Evolutionary conservation across 768 basidiomycete species (phyloP), one percentile per base, ranked within the genome.

Genomic region (Dacryopinax spathularia): DNA sequence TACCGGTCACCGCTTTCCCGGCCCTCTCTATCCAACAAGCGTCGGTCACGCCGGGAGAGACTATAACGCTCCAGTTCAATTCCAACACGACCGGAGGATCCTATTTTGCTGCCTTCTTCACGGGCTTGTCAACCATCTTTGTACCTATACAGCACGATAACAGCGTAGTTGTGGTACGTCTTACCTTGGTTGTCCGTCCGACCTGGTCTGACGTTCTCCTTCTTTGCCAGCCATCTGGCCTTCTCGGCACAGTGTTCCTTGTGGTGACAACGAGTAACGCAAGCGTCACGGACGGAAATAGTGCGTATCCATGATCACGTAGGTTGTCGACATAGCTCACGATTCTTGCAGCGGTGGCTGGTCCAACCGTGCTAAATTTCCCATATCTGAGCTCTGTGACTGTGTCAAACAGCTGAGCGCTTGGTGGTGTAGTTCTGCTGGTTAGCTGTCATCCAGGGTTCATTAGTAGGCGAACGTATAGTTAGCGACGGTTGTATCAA

Each of bases 1-100:
- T 78, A 1, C 63, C 81, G n/a, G 78, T 81, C 65, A 78, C 74
- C 61, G 75, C 81, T 13, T 84, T 83, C 78, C 81, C 84, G 0
- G 65, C 74, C 15, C 76, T 85, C 63, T 74, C 69, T 66, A 71
- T 74, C 48, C 48, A 56, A 33, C 68, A 72, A 36, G 65, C 65
- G 33, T 69, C 68, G 60, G 64, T 69, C 64, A 69, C 64, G 61
- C 70, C 73, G 64, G 77, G 71, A 35, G 65, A 68, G 33, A 62
- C 27, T 22, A 68, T 76, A 60, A 65, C 66, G 6, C 66, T 77
- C 29, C 60, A 69, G 0, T 73, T 75, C 62, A 62, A 72, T 31
- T 35, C 48, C 25, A 56, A 7, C 48, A 56, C 29, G 2, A 5
- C 48, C 25, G 25, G 15, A n/a, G n/a, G n/a, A 65, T 65, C 6